Evolutionary conservation across 164 flowering plant species (phyloP).

Genomic region (Paratinospora sagittata): DNA sequence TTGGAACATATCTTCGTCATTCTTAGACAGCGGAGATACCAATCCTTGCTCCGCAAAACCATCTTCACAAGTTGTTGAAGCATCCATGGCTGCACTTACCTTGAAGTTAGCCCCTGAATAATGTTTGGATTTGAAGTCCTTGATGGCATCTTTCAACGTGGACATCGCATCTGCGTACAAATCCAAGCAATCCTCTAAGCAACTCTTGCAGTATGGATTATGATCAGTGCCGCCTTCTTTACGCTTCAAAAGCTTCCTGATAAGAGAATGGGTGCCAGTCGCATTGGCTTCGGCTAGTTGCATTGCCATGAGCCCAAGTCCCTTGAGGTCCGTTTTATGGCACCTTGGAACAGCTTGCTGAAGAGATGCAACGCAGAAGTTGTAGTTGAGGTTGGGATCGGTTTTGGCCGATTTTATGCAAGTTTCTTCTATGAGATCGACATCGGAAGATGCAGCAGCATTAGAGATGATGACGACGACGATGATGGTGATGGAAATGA

Average conservation of each 20-base stretch:
- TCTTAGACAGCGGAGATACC: slow-evolving; percentile 25
- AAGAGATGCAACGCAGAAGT: not conserved
- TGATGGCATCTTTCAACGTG: not conserved
- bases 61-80: slow-evolving; percentile 30
- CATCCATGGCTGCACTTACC: slow-evolving; percentile 30
- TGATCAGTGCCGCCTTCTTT: not conserved
- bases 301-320: slow-evolving; percentile 19
- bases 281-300: slow-evolving; percentile 20
- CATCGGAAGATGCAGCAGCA: not conserved
- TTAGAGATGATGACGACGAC: not conserved
- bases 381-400: not conserved
- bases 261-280: slow-evolving; percentile 10
- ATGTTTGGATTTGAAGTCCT: slow-evolving; percentile 6
- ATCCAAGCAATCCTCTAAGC: slow-evolving; percentile 20
- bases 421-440: not conserved
- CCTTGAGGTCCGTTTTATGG: not conserved
- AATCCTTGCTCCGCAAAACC: slow-evolving; percentile 31
- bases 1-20: slow-evolving; percentile 16
- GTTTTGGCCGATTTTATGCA: not conserved
- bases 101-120: slow-evolving; percentile 17
- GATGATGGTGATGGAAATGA: not conserved
- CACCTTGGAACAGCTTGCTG: not conserved
- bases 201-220: not conserved
- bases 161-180: slow-evolving; percentile 23
- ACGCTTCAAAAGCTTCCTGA: slow-evolving; percentile 17